Evolutionary conservation across 371 early-diverging fungal species (phyloP).

Genomic region (Astathelohania contejeani): DNA sequence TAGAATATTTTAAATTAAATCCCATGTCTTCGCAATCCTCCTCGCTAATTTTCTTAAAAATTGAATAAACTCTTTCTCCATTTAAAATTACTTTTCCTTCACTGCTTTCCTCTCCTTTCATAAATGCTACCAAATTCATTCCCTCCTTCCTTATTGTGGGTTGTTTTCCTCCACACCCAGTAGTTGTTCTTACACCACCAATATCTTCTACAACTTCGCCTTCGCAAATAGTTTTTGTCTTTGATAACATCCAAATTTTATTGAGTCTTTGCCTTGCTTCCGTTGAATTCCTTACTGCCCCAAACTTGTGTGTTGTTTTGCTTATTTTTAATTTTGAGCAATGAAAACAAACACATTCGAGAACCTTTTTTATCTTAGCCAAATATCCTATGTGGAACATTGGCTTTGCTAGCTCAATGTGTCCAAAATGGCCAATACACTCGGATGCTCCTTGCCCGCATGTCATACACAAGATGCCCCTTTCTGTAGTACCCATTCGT

Average conservation of each 20-base stretch:
- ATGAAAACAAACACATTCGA: conserved; percentile 90
- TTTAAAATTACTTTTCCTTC: conserved; percentile 56
- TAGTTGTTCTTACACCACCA: conserved; percentile 20
- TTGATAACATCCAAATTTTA: conserved; percentile 42
- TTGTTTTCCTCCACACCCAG: conserved; percentile 73
- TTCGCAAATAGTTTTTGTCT: conserved; percentile 44
- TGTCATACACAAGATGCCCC: conserved; percentile 85
- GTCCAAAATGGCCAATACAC: conserved; percentile 96
- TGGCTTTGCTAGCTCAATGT: conserved; percentile 90
- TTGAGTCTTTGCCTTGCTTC: conserved; percentile 27
- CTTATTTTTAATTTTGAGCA: conserved; percentile 83
- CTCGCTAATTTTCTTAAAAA: conserved; percentile 73
- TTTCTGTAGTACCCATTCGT: conserved; percentile 92
- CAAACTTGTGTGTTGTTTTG: too few relatives aligned
- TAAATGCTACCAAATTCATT: conserved; percentile 60
- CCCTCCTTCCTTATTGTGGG: conserved; percentile 75
- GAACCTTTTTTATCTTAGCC: conserved; percentile 72
- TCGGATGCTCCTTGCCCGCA: conserved; percentile 83
- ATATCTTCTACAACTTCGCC: conserved; percentile 40
- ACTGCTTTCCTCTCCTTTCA: conserved; percentile 49
- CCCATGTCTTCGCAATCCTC: conserved; percentile 76
- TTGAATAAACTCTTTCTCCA: conserved; percentile 64
- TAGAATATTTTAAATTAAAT: conserved; percentile 68
- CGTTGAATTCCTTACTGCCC: conserved; percentile 15
- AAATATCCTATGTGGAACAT: conserved; percentile 66